These are phyloP conservation scores for Persicaria tinctoria DNA, from an alignment of 148 eudicot species.

Conservation along the genomic window DNA sequence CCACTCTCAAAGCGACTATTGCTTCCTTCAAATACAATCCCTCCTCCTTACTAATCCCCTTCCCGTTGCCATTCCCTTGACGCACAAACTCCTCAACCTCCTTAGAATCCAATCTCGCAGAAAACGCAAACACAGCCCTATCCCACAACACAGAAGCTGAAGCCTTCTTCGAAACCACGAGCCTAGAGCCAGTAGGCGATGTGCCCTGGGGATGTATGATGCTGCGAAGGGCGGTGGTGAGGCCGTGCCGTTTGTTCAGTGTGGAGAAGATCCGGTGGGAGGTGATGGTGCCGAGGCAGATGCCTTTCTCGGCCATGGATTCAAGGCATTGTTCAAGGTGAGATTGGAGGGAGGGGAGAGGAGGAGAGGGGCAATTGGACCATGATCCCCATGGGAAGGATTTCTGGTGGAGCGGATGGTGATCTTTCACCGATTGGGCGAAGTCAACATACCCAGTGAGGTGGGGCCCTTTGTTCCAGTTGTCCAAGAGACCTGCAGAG, in stretches of 20 bases:
- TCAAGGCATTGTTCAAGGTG: constrained; percentile 69
- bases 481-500: constrained; percentile 52
- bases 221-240: constrained; percentile 38
- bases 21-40: constrained; percentile 62
- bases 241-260: constrained; percentile 73
- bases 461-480: constrained; percentile 84
- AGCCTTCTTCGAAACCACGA: constrained; percentile 22
- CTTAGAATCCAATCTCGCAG: constrained; percentile 34
- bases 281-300: constrained; percentile 57
- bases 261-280: constrained; percentile 69
- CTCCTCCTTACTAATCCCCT: constrained; percentile 49
- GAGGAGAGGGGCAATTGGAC: constrained; percentile 41
- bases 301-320: constrained; percentile 54
- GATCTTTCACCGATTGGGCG: constrained; percentile 48
- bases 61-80: constrained; percentile 23
- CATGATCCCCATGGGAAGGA: constrained; percentile 80
- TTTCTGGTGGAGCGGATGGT: constrained; percentile 63
- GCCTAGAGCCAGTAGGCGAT: constrained; percentile 16
- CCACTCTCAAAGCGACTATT: constrained; percentile 59
- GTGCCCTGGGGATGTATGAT: constrained; percentile 22
- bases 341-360: constrained; percentile 35
- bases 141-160: constrained; percentile 62
- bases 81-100: constrained; percentile 49
- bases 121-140: constrained; percentile 50
- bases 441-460: constrained; percentile 79